A percentile compares a stretch with the other conserved stretches of the same genome.
phyloP scores from a whole-genome alignment of 257 asterid genomes.

The Cinchona pubescens region DNA sequence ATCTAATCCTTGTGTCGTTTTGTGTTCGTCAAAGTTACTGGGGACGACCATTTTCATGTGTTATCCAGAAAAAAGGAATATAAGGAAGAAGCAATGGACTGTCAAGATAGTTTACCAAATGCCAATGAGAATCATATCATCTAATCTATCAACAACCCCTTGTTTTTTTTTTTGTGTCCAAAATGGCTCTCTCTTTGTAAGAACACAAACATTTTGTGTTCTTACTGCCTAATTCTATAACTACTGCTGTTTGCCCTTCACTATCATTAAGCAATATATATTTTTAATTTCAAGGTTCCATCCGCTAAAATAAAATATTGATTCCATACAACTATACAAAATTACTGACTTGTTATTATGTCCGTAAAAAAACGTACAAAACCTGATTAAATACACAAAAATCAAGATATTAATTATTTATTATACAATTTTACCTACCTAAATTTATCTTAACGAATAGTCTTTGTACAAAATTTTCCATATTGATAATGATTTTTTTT shows the following conservation, averaged over 20 bases:
- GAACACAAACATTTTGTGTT: too few species aligned
- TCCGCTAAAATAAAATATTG: too few species aligned
- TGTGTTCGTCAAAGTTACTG: background rate
- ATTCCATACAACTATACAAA: too few species aligned
- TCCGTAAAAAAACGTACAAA: too few species aligned
- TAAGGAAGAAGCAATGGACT: background rate
- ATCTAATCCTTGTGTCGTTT: too few species aligned
- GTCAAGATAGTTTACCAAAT: background rate
- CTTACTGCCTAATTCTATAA: constrained; percentile 14
- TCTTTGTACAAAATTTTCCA: too few species aligned
- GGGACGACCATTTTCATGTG: constrained; percentile 1
- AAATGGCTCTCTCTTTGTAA: background rate
- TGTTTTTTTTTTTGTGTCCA: background rate
- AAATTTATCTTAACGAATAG: too few species aligned
- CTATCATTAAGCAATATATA: background rate
- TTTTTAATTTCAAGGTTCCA: background rate
- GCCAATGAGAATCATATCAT: background rate
- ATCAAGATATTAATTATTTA: too few species aligned
- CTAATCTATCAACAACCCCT: background rate
- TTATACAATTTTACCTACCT: too few species aligned
- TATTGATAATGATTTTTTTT: too few species aligned
- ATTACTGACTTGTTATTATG: too few species aligned
- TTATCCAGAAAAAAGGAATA: background rate
- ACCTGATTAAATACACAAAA: too few species aligned
- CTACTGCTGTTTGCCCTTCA: background rate